Conservation (phyloP, 352 stramenopile species). For the Globisporangium iwayamae region DNA sequence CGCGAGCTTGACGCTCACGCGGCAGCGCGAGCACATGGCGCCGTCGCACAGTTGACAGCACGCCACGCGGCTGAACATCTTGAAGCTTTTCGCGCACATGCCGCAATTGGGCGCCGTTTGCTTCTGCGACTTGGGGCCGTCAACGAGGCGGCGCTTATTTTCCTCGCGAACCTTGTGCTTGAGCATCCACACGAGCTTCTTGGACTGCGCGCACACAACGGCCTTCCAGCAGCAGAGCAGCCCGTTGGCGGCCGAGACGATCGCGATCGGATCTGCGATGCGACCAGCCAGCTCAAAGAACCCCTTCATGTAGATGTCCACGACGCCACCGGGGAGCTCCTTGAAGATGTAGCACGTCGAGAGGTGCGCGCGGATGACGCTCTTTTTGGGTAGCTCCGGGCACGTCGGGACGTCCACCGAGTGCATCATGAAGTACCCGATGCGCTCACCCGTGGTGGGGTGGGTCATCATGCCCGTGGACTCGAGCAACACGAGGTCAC, state of each 20-base stretch:
- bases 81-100: slow-evolving; percentile 25
- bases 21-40: slow-evolving; percentile 34
- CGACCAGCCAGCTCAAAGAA: slow-evolving; percentile 14
- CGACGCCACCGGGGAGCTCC: slow-evolving; percentile 8
- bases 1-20: slow-evolving; percentile 38
- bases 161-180: not conserved
- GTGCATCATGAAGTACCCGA: slow-evolving; percentile 18
- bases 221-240: slow-evolving; percentile 19
- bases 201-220: slow-evolving; percentile 19
- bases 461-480: slow-evolving; percentile 23
- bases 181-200: slow-evolving; percentile 19
- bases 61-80: slow-evolving; percentile 18
- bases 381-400: slow-evolving; percentile 5
- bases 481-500: slow-evolving; percentile 43
- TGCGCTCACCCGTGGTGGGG: slow-evolving; percentile 1
- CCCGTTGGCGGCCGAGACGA: slow-evolving; percentile 16
- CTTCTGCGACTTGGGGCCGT: not conserved
- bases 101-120: not conserved
- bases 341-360: slow-evolving; percentile 15
- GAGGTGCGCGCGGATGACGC: slow-evolving; percentile 4
- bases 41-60: slow-evolving; percentile 30
- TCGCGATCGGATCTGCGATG: slow-evolving; percentile 7
- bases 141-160: not conserved
- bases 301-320: slow-evolving; percentile 25
- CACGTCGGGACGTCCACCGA: slow-evolving; percentile 10